Evolutionary conservation across 73 alveolate genomes (phyloP).

Genomic region (Urostyla sp.): DNA sequence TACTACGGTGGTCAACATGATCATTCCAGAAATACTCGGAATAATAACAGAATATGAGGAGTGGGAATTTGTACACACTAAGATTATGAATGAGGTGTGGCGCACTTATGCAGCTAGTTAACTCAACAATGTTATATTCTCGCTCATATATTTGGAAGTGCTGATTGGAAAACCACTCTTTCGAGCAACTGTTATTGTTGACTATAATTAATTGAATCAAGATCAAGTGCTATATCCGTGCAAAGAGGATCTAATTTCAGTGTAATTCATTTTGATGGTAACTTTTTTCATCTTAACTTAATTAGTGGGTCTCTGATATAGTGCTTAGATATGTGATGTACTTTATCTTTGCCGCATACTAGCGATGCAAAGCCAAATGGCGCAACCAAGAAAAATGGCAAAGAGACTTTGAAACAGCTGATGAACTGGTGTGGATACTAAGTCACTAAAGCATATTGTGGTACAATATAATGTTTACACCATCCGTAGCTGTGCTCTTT

Average conservation of each 20-base stretch:
- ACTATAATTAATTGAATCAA: not conserved
- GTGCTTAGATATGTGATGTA: slow-evolving; percentile 58
- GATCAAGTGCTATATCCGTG: slow-evolving; percentile 45
- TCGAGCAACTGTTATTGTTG: slow-evolving; percentile 29
- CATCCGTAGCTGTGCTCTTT: slow-evolving; percentile 38
- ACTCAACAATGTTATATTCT: slow-evolving; percentile 48
- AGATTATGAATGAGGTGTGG: slow-evolving; percentile 63
- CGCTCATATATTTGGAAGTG: slow-evolving; percentile 48
- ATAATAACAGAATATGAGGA: slow-evolving; percentile 52
- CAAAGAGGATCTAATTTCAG: slow-evolving; percentile 61
- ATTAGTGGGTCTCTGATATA: slow-evolving; percentile 48
- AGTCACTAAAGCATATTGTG: slow-evolving; percentile 49
- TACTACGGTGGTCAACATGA: slow-evolving; percentile 50
- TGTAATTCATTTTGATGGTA: slow-evolving; percentile 43
- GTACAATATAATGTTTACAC: slow-evolving; percentile 41
- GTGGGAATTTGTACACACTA: slow-evolving; percentile 63
- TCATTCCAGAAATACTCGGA: slow-evolving; percentile 48
- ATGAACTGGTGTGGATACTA: slow-evolving; percentile 69
- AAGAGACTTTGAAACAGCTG: slow-evolving; percentile 59
- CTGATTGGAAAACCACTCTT: slow-evolving; percentile 51
- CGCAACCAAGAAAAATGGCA: slow-evolving; percentile 39
- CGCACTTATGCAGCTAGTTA: slow-evolving; percentile 57
- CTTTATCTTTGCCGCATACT: no score
- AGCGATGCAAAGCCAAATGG: no score
- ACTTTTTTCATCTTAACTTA: not conserved